Evolutionary conservation across 2,329 filamentous ascomycete species (phyloP).

Genomic region (Aspergillus calidoustus): DNA sequence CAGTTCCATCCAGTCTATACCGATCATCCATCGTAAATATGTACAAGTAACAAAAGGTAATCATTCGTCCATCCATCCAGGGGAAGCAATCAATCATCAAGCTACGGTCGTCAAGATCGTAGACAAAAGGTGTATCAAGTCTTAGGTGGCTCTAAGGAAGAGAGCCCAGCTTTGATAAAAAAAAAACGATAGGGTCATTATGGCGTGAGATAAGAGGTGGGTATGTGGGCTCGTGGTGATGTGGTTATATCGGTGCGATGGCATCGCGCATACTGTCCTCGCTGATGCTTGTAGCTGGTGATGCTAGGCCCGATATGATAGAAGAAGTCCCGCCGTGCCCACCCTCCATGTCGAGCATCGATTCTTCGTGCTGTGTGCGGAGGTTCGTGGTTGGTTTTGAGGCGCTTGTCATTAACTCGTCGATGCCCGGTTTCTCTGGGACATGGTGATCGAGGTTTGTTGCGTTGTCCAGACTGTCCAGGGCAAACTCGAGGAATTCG

Average conservation of each 20-base stretch:
- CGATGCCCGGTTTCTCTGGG: constrained; percentile 70
- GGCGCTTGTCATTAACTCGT: constrained; percentile 43
- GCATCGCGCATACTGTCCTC: constrained; percentile 37
- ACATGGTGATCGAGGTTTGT: constrained; percentile 70
- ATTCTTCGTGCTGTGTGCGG: constrained; percentile 32
- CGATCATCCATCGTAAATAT: constrained; percentile 18
- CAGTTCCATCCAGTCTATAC: background rate
- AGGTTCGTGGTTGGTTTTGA: constrained; percentile 28
- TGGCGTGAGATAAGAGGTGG: constrained; percentile 12
- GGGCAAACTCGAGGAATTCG: constrained; percentile 63
- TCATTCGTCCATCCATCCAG: constrained; percentile 25
- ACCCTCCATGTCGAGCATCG: constrained; percentile 31
- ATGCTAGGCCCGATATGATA: constrained; percentile 43
- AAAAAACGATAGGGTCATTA: constrained; percentile 18
- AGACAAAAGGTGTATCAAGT: constrained; percentile 20
- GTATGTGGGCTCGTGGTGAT: background rate
- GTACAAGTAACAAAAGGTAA: constrained; percentile 15
- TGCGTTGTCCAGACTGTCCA: constrained; percentile 76
- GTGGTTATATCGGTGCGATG: constrained; percentile 16
- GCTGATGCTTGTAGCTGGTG: constrained; percentile 42
- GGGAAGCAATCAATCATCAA: constrained; percentile 24
- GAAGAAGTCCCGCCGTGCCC: constrained; percentile 36
- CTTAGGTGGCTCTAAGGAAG: background rate
- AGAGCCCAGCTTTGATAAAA: constrained; percentile 1
- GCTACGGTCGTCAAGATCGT: constrained; percentile 20